Base-by-base conservation (phyloP, 2,329 filamentous ascomycete genomes). In the Ustulina deusta region DNA sequence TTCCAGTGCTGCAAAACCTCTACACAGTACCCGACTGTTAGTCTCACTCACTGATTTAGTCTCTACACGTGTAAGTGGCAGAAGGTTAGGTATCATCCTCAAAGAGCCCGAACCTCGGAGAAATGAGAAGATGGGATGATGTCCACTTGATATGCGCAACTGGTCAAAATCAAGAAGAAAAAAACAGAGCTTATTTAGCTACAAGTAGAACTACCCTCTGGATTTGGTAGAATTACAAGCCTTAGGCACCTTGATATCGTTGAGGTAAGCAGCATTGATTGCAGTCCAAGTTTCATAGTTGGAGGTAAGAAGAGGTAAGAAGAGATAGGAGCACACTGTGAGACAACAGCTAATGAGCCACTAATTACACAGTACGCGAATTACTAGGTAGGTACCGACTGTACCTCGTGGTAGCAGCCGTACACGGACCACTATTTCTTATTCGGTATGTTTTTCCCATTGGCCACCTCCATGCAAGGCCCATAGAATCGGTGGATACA, bases 401-500 rank as follows among this genome's bases (percentile, higher is more conserved):
- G 63, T 65, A 27, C 38, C 7, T 17, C 13, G 3, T 34, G 44
- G 10, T 32, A 51, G 13, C 5, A n/a, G n/a, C n/a, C n/a, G n/a
- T n/a, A n/a, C n/a, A n/a, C 2, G n/a, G 49, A 15, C 25, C 25
- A 15, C 44, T 38, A 55, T 44, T 54, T 40, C 40, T 22, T n/a
- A 29, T 55, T 20, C 40, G 42, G 38, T 65, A 55, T 36, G 32
- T 52, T 3, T n/a, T 7, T 20, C 2, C 42, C 27, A 66, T 69
- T 46, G 42, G 42, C n/a, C 42, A 11, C 46, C 29, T 15, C 13
- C 25, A 17, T 2, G 11, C 25, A 6, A 11, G 32, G 34, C 29
- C 51, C 51, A 44, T 38, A 42, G 11, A 17, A 5, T 10, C 17
- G 7, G 59, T 67, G 64, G 60, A 40, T 54, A 48, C 51, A 49